Conservation (phyloP, 192 early-diverging fungal genomes). For the Ambispora gerdemannii region DNA sequence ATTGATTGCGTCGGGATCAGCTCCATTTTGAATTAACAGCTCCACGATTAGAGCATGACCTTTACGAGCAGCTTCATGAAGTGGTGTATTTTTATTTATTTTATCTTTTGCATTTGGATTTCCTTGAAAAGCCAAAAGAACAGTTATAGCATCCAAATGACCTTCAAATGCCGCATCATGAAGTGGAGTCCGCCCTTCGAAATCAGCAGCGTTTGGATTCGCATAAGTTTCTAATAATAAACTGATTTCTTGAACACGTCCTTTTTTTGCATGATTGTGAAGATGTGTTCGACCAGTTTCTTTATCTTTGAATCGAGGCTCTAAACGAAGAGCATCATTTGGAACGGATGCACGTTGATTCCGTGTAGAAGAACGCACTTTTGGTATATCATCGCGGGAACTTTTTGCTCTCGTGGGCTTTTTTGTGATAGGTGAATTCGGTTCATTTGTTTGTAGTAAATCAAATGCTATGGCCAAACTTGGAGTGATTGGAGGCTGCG, state of each 20-base stretch:
- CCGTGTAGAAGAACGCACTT: constrained; percentile 6
- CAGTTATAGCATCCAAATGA: constrained; percentile 44
- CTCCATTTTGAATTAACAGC: constrained; percentile 45
- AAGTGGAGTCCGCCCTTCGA: constrained; percentile 57
- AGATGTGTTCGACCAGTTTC: constrained; percentile 63
- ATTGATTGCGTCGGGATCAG: constrained; percentile 27
- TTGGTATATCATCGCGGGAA: constrained; percentile 26
- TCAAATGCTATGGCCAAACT: background rate
- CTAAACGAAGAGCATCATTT: constrained; percentile 39
- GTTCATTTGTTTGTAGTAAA: constrained; percentile 18
- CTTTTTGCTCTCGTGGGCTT: constrained; percentile 31
- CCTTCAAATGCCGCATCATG: constrained; percentile 63
- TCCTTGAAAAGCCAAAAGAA: constrained; percentile 51
- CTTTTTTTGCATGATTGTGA: constrained; percentile 62
- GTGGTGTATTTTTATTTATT: constrained; percentile 40
- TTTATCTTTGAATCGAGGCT: constrained; percentile 54
- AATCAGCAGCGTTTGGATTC: constrained; percentile 58
- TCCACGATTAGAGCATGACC: constrained; percentile 43
- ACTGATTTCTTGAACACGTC: constrained; percentile 43
- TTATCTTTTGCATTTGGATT: constrained; percentile 32
- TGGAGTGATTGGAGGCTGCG: background rate
- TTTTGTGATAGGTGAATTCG: constrained; percentile 21
- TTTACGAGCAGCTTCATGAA: constrained; percentile 62
- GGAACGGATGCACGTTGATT: constrained; percentile 31
- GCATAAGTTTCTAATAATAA: constrained; percentile 55